Evolutionary conservation across 352 stramenopile genomes (phyloP), one percentile per base, ranked within the genome.

Genomic region (Phytophthora tubulina): DNA sequence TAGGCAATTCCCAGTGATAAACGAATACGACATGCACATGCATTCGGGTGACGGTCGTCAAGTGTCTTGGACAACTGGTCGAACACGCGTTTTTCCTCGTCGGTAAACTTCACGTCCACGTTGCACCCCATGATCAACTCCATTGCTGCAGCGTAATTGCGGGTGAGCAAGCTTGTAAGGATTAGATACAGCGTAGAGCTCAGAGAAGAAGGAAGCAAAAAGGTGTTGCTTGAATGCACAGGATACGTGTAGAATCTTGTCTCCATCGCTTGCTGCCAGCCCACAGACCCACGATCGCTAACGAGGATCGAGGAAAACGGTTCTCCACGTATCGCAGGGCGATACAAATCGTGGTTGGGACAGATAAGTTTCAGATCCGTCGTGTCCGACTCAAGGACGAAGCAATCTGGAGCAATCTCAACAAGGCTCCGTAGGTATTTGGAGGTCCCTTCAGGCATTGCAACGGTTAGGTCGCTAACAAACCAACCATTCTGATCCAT

Each of bases 161-260:
- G 90, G 6, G 92, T 94, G 10, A 99, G 96, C 70, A 99, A 92
- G 63, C 97, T 98, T 66, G 98, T 97, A 15, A 99, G 81, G 70
- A 99, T 98, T 36, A 99, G 85, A 80, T 99, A 99, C 30, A 99
- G 84, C 14, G 96, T 98, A 4, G 97, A 98, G 45, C 96, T 98
- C 6, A 99, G 81, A 6, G 96, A 99, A 27, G 97, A 95, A 21
- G 97, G 98, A 15, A 98, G 87, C 41, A 99, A 64, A 65, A 99
- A 99, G 3, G 89, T 95, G 55, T 92, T 80, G 15, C 96, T 99
- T 31, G 96, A 98, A 79, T 99, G 98, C 50, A 99, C 94, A 15
- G 97, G 97, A 78, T 99, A 99, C 27, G 98, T 83, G 78, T 99
- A 99, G 66, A 98, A 99, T 36, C 97, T 88, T 55, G 90, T 96